phyloP scores from a whole-genome alignment of 1,139 yeast species.

The Yamadazyma taylorii region DNA sequence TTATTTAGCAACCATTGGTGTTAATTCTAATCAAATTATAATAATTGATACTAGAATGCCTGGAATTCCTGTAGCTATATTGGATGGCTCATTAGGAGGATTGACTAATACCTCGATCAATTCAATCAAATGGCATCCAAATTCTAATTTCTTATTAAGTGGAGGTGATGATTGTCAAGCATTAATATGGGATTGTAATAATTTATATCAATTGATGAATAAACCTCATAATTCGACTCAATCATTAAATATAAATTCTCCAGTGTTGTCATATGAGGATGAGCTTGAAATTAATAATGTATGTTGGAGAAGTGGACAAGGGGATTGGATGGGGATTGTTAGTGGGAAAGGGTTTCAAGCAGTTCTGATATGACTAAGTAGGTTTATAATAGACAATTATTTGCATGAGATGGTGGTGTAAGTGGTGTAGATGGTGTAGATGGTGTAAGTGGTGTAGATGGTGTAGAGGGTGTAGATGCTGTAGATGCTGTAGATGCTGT shows the following conservation, averaged over 20 bases:
- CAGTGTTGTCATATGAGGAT: conserved; percentile 58
- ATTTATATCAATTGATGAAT: conserved; percentile 17
- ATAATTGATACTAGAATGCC: conserved; percentile 87
- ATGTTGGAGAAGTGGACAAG: conserved; percentile 64
- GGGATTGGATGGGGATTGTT: conserved; percentile 82
- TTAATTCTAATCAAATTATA: conserved; percentile 63
- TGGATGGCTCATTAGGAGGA: conserved; percentile 65
- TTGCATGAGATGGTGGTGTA: too few species aligned
- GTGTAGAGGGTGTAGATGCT: too few species aligned
- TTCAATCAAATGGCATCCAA: conserved; percentile 82
- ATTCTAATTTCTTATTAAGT: conserved; percentile 61
- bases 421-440: too few species aligned
- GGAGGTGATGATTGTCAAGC: conserved; percentile 94
- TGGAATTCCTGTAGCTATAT: conserved; percentile 69
- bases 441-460: too few species aligned
- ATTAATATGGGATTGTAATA: conserved; percentile 74
- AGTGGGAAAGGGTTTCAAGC: conserved; percentile 83
- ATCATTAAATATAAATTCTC: conserved; percentile 25
- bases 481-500: too few species aligned
- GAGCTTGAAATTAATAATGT: conserved; percentile 71
- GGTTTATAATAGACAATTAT: too few species aligned
- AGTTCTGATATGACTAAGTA: conserved; percentile 38
- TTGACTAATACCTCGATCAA: conserved; percentile 57
- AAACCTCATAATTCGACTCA: conserved; percentile 7
- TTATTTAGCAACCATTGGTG: conserved; percentile 74